These are phyloP conservation scores for Neopestalotiopsis sp. DNA, from an alignment of 2,329 filamentous ascomycete species.

Conservation along the genomic window DNA sequence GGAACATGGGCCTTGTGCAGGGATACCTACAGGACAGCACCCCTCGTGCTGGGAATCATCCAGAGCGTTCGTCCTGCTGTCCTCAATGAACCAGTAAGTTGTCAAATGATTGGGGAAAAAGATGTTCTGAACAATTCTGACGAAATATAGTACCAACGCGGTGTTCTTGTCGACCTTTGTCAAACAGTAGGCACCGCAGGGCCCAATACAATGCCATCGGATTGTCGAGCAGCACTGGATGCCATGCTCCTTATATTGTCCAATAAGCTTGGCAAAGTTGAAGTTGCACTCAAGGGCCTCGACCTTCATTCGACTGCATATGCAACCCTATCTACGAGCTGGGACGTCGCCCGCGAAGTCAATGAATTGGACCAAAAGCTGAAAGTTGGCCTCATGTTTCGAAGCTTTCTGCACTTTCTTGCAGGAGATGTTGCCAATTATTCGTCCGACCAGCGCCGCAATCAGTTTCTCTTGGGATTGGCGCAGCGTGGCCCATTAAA, in stretches of 20 bases:
- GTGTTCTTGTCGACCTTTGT: constrained; percentile 25
- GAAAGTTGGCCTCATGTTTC: constrained; percentile 26
- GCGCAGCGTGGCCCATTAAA: constrained; percentile 23
- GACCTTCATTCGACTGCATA: not conserved
- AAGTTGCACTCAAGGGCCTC: not conserved
- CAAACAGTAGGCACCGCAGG: not conserved
- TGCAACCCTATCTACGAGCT: not conserved
- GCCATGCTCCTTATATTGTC: constrained; percentile 30
- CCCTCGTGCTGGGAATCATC: constrained; percentile 36
- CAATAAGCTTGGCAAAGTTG: constrained; percentile 28
- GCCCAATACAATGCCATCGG: constrained; percentile 5
- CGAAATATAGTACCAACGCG: constrained; percentile 25
- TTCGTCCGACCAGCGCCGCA: constrained; percentile 19
- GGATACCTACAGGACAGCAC: constrained; percentile 28
- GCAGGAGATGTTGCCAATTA: constrained; percentile 37
- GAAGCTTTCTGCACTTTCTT: constrained; percentile 34
- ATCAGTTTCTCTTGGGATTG: constrained; percentile 28
- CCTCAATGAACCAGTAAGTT: constrained; percentile 29
- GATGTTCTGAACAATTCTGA: not conserved
- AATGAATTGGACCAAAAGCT: not conserved
- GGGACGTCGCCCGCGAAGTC: too few species aligned
- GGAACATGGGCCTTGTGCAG: not conserved
- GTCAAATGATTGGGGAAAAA: too few species aligned
- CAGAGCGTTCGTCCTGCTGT: constrained; percentile 33
- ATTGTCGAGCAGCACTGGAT: constrained; percentile 31